These are phyloP conservation scores for Monilinia polystroma DNA, from an alignment of 2,329 filamentous ascomycete genomes.

Conservation along the genomic window DNA sequence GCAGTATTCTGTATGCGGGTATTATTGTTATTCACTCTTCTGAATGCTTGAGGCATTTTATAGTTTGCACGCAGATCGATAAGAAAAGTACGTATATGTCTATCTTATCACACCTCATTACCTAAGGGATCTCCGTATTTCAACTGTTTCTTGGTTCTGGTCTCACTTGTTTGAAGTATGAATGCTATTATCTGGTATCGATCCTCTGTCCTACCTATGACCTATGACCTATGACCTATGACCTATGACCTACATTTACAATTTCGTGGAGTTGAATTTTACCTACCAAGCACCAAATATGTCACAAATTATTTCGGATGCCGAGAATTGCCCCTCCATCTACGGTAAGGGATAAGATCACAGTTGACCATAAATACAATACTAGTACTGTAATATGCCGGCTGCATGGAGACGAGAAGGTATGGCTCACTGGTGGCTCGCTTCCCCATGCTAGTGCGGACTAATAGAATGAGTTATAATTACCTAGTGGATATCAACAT, in stretches of 20 bases:
- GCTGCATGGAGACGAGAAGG: slow-evolving; percentile 1
- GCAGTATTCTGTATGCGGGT: no score
- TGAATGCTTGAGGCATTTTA: not conserved
- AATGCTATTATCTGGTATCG: not conserved
- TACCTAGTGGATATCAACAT: not conserved
- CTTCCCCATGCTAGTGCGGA: not conserved
- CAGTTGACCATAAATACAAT: not conserved
- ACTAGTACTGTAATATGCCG: not conserved
- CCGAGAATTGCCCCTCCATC: slow-evolving; percentile 12
- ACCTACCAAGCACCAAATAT: not conserved
- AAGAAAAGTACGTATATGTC: not conserved
- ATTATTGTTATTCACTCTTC: not conserved
- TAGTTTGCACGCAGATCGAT: slow-evolving; percentile 3
- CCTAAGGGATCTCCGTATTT: not conserved
- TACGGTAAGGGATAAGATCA: no score
- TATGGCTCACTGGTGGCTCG: not conserved
- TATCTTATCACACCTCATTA: slow-evolving; percentile 10
- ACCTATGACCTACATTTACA: not conserved
- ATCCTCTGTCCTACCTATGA: no score
- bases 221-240: no score
- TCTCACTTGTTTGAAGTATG: no score
- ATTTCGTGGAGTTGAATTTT: not conserved
- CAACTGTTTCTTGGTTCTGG: not conserved
- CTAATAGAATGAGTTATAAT: not conserved
- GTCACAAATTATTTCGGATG: slow-evolving; percentile 2